Percentiles rank a stretch among this genome's conserved stretches.
These are phyloP conservation scores for Polyrhizophydium stewartii DNA, from an alignment of 371 early-diverging fungal species.

Conservation along the genomic window DNA sequence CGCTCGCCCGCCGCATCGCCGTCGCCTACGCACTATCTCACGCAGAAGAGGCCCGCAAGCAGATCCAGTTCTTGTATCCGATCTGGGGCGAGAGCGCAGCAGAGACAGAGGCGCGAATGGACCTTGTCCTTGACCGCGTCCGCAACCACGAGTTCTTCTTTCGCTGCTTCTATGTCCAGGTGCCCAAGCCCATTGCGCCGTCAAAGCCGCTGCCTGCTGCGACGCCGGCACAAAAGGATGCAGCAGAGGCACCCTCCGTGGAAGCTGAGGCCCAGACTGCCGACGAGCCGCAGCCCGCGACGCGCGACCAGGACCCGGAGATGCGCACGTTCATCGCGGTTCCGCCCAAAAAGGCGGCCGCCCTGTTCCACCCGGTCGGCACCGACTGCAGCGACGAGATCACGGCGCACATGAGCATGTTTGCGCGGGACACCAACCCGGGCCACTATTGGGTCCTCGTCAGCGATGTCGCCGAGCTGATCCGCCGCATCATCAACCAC, in stretches of 20 bases:
- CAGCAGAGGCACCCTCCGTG: not conserved
- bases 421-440: slow-evolving; percentile 24
- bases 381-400: slow-evolving; percentile 30
- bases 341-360: slow-evolving; percentile 16
- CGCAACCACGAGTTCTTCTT: slow-evolving; percentile 17
- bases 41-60: slow-evolving; percentile 27
- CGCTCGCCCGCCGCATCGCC: slow-evolving; percentile 29
- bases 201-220: not conserved
- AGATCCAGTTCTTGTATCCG: slow-evolving; percentile 42
- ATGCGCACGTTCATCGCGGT: slow-evolving; percentile 24
- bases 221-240: not conserved
- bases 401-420: slow-evolving; percentile 38
- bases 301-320: not conserved
- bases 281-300: not conserved
- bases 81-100: slow-evolving; percentile 34
- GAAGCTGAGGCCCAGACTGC: not conserved
- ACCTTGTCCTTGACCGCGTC: slow-evolving; percentile 14
- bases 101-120: slow-evolving; percentile 15
- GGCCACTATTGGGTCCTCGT: slow-evolving; percentile 33
- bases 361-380: slow-evolving; percentile 20
- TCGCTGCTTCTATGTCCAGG: not conserved
- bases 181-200: not conserved
- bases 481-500: not conserved
- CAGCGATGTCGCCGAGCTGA: slow-evolving; percentile 13
- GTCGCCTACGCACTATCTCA: slow-evolving; percentile 32